Evolutionary conservation across 176 grass and related monocot species (phyloP), one percentile per base, ranked within the genome.

Genomic region (Oryza nivara): DNA sequence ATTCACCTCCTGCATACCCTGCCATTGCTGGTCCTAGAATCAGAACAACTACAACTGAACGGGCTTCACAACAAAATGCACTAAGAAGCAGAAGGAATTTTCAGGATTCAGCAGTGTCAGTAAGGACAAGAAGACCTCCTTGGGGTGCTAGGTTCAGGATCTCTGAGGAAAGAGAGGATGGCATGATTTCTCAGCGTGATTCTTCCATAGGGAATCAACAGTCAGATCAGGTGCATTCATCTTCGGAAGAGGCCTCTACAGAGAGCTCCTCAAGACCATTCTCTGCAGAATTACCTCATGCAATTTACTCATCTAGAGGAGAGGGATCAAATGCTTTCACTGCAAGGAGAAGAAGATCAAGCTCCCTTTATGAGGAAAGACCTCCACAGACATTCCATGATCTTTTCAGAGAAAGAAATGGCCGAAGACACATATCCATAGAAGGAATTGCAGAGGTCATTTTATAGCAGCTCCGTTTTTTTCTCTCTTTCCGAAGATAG

Each of bases 371-470:
- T 83, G 87, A 76, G 61, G 73, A 79, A 87, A 82, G 63, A 20
- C 69, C 15, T 72, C 41, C 69, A 65, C 83, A 78, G 44, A 74
- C 43, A 35, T 68, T 68, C 23, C 58, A 69, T 32, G 34, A 32
- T 41, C 70, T 65, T 19, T 73, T 80, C 3, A 68, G 77, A 44
- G 88, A 78, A 45, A 84, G 77, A 77, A 38, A 75, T 71, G 60
- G 63, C 19, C 76, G 79, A 34, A 72, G 88, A 63, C 81, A 14
- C 72, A 69, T 87, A 28, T 79, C 76, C 70, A 74, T 87, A 73
- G 84, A 92, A 70, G 81, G 90, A 73, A 88, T 94, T 84, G 84
- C 88, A 72, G 95, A 97, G 92, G 95, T 97, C 9, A 28, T 84
- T 88, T 79, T 78, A 81, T 72, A 68, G 77, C 46, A 6, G 64